phyloP scores from a whole-genome alignment of 1,284 basidiomycete species.

The Dichomitus squalens region DNA sequence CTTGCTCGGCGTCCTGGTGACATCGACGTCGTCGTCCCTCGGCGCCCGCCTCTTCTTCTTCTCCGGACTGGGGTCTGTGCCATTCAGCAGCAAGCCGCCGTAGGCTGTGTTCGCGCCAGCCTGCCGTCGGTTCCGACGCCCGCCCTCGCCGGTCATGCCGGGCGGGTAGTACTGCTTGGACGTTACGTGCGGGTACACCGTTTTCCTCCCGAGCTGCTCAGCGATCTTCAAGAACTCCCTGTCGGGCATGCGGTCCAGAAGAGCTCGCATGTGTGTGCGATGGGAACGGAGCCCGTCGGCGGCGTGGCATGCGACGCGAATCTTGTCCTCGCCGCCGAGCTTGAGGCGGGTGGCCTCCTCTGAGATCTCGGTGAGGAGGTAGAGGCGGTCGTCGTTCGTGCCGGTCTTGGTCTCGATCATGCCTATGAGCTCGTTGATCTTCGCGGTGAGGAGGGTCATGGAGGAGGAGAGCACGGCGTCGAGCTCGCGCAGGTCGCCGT shows the following conservation, averaged over 20 bases:
- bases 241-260: slow-evolving; percentile 73
- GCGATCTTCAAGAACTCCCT: slow-evolving; percentile 32
- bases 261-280: slow-evolving; percentile 64
- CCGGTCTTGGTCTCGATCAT: slow-evolving; percentile 75
- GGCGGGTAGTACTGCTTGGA: slow-evolving; percentile 62
- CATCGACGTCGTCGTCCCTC: slow-evolving; percentile 63
- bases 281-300: slow-evolving; percentile 87
- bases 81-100: slow-evolving; percentile 26
- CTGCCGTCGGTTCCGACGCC: slow-evolving; percentile 53
- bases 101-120: slow-evolving; percentile 19
- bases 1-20: slow-evolving; percentile 46
- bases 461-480: slow-evolving; percentile 95
- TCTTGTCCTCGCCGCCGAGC: slow-evolving; percentile 98
- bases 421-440: slow-evolving; percentile 73
- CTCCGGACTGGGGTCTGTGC: slow-evolving; percentile 48
- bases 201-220: slow-evolving; percentile 58
- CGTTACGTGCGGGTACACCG: slow-evolving; percentile 76
- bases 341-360: slow-evolving; percentile 92
- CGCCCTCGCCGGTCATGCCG: slow-evolving; percentile 53
- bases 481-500: slow-evolving; percentile 95
- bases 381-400: slow-evolving; percentile 80
- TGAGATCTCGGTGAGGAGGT: slow-evolving; percentile 89
- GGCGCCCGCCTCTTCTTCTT: slow-evolving; percentile 66
- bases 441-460: slow-evolving; percentile 76
- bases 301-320: slow-evolving; percentile 92